Base-by-base conservation (phyloP, 805 yeast species). In the Kuraishia cidri region DNA sequence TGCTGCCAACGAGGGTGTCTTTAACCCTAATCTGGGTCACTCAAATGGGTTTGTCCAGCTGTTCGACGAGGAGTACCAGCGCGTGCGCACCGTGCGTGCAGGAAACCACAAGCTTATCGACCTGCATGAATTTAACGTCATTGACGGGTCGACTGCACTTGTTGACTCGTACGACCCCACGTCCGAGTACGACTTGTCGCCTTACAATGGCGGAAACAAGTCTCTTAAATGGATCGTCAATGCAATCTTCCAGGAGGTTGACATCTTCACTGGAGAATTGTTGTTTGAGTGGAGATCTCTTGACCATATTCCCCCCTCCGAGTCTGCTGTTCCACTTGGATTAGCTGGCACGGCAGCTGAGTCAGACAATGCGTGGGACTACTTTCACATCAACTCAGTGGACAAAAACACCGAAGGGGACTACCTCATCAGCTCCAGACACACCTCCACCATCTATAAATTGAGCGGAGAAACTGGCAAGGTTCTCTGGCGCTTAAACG, bases 301-400 rank as follows among this genome's bases (percentile, higher is more conserved):
- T 15, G 61, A 58, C 20, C 58, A 58, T 35, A 49, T 58, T 22
- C 46, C 57, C 2, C 62, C 60, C 3, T 38, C 37, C 10, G 57
- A 52, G 28, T 54, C 62, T 1, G 49, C 46, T n/a, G 36, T 58
- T 6, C 48, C 55, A 2, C 31, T 56, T n/a, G 60, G 54, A 3
- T 46, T 43, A n/a, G 60, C 58, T 9, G 63, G 62, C 12, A 38
- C 46, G n/a, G 63, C 61, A 2, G 44, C 34, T 31, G 51, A 50
- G 26, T 51, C 57, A 5, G 42, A 50, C 34, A 52, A 46, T 38
- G 63, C 65, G 7, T 60, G 62, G 62, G 64, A 58, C 39, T 58
- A 54, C 33, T 58, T 58, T 48, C 64, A 60, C 38, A 54, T 58
- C 35, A 60, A 60, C 33, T 58, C 64, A 2, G 58, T 58, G 23